These are phyloP conservation scores for Microdochium bolleyi DNA, from an alignment of 2,329 filamentous ascomycete species.

Conservation along the genomic window DNA sequence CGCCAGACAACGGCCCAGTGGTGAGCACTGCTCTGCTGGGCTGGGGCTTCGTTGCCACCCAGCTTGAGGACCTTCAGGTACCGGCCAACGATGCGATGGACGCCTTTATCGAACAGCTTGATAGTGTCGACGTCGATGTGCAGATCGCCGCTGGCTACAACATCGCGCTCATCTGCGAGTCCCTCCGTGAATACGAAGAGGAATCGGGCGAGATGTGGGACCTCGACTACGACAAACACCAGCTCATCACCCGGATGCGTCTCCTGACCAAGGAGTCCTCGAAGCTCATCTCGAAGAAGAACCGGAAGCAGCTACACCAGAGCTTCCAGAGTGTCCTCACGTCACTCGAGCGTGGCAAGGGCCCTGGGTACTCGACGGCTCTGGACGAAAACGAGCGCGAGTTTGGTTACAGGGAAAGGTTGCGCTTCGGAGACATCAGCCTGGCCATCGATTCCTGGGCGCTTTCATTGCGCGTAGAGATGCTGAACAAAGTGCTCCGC, in stretches of 20 bases:
- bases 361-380: slow-evolving; percentile 46
- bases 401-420: slow-evolving; percentile 43
- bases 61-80: slow-evolving; percentile 65
- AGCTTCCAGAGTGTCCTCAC: slow-evolving; percentile 44
- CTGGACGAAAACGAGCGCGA: slow-evolving; percentile 32
- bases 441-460: slow-evolving; percentile 44
- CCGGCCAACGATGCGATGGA: slow-evolving; percentile 68
- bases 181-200: slow-evolving; percentile 41
- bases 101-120: slow-evolving; percentile 77
- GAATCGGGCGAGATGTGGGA: slow-evolving; percentile 40
- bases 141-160: slow-evolving; percentile 73
- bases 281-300: slow-evolving; percentile 40
- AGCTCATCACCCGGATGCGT: slow-evolving; percentile 36
- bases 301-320: slow-evolving; percentile 37
- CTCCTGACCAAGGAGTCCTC: slow-evolving; percentile 38
- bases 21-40: slow-evolving; percentile 69
- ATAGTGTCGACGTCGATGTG: slow-evolving; percentile 63
- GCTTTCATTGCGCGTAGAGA: slow-evolving; percentile 36
- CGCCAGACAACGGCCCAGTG: slow-evolving; percentile 60
- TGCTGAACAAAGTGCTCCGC: slow-evolving; percentile 38
- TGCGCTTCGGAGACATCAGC: slow-evolving; percentile 36
- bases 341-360: slow-evolving; percentile 44
- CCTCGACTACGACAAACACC: slow-evolving; percentile 42
- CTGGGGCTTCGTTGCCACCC: slow-evolving; percentile 75
- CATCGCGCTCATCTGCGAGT: slow-evolving; percentile 78